Evolutionary conservation across 192 early-diverging fungal genomes (phyloP), one percentile per base, ranked within the genome.

Genomic region (Radiomyces spectabilis): DNA sequence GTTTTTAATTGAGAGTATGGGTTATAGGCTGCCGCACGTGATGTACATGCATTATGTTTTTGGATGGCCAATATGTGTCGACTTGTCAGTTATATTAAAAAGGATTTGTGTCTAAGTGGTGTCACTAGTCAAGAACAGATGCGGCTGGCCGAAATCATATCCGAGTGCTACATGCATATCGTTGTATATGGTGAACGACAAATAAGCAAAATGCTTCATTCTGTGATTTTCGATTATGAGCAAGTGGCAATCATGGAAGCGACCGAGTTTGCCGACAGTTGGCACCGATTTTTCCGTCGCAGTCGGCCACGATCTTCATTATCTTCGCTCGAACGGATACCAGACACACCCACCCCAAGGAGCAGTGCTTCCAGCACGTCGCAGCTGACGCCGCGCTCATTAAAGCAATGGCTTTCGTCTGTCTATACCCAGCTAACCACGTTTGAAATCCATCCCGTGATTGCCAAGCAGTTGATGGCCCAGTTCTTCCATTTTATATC

Each of bases 11-110:
- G 21, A 50, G 50, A 22, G 18, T 54, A 45, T 33, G 27, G n/a
- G 4, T 24, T 53, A 18, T 61, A 78, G 74, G 29, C 59, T 15
- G 61, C 60, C 26, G 65, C 68, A n/a, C 61, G 78, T 47, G 81
- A 55, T 51, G 18, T 39, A 15, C 56, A 58, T 24, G 37, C 77
- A 21, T 69, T 87, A 19, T 80, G 79, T 2, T 91, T 84, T 59
- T 95, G 93, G 93, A 75, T 94, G 30, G 72, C 90, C 30, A 95
- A 98, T 68, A 72, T 79, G 40, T 82, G 78, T 37, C 83, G 85
- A 30, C 73, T 98, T 13, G 65, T 91, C 1, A 84, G 87, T 54
- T 95, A 87, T 61, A 65, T 98, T 37, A 92, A 92, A 66, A 81
- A 85, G 43, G 95, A 98, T 65, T 53, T 76, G 15, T 79, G 80